Conservation (phyloP, 179 eudicot species). For the Spergularia azorica region DNA sequence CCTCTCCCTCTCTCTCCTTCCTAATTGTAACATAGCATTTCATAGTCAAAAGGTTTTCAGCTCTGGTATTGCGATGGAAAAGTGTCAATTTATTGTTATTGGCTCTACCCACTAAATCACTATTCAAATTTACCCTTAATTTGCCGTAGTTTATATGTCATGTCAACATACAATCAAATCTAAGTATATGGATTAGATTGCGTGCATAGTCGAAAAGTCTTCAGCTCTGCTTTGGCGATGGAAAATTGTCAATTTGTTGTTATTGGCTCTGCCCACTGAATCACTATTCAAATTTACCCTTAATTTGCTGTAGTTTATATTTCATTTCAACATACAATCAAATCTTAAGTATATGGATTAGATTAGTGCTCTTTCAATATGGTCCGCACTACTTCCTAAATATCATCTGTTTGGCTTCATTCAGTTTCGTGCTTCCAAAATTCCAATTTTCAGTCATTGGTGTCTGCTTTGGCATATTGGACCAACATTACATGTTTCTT, state of each 20-base stretch:
- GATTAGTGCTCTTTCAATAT: slow-evolving; percentile 4
- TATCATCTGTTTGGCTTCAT: background rate
- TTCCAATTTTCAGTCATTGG: background rate
- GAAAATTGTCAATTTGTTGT: no score
- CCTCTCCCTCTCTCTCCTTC: background rate
- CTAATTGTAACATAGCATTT: background rate
- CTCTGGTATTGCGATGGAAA: background rate
- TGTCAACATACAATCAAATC: no score
- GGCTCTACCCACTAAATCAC: background rate
- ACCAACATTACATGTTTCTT: background rate
- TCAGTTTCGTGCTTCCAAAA: background rate
- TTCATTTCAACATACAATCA: no score
- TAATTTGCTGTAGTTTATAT: background rate
- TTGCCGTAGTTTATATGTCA: background rate
- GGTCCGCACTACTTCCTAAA: background rate
- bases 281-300: background rate
- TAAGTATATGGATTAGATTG: background rate
- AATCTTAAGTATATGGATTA: background rate
- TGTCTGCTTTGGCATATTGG: background rate
- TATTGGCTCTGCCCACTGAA: background rate
- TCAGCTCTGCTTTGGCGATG: background rate
- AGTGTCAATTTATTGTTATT: background rate
- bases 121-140: background rate
- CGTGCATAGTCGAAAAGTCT: background rate
- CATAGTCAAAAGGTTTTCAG: background rate